Conservation (phyloP, 1,139 yeast genomes). For the Yamadazyma conglobata region DNA sequence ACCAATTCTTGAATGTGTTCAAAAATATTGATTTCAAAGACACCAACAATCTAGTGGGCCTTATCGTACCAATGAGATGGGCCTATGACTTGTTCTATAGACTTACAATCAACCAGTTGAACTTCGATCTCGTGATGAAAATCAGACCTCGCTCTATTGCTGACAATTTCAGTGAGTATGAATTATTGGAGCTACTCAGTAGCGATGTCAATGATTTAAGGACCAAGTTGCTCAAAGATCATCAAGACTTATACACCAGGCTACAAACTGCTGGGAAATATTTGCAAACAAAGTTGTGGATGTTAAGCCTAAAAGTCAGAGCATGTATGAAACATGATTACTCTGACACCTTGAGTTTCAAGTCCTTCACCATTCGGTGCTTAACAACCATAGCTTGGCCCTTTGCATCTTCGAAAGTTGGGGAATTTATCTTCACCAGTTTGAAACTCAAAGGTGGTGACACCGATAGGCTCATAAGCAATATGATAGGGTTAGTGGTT, state of each 20-base stretch:
- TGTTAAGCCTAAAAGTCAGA: slow-evolving; percentile 21
- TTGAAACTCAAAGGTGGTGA: slow-evolving; percentile 4
- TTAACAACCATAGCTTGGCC: slow-evolving; percentile 43
- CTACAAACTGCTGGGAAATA: slow-evolving; percentile 8
- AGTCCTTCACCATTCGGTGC: slow-evolving; percentile 26
- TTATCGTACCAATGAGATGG: slow-evolving; percentile 36
- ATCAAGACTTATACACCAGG: slow-evolving; percentile 4
- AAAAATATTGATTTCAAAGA: slow-evolving; percentile 29
- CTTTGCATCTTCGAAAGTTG: slow-evolving; percentile 33
- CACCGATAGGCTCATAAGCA: slow-evolving; percentile 10
- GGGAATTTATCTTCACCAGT: slow-evolving; percentile 20
- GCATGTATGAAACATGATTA: slow-evolving; percentile 39
- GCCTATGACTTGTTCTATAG: slow-evolving; percentile 37
- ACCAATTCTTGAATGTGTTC: slow-evolving; percentile 14
- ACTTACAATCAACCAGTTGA: slow-evolving; percentile 41
- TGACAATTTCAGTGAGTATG: slow-evolving; percentile 23
- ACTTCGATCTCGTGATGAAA: slow-evolving; percentile 34
- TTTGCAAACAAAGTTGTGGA: slow-evolving; percentile 11
- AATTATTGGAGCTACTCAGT: slow-evolving; percentile 24
- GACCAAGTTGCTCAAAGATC: slow-evolving; percentile 5
- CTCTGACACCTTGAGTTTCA: slow-evolving; percentile 22
- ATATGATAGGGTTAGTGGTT: slow-evolving; percentile 30
- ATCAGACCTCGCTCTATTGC: slow-evolving; percentile 37
- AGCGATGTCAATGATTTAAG: slow-evolving; percentile 12
- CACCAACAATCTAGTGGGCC: slow-evolving; percentile 30